Evolutionary conservation across 805 yeast genomes (phyloP).

Genomic region (Ogataea pini): DNA sequence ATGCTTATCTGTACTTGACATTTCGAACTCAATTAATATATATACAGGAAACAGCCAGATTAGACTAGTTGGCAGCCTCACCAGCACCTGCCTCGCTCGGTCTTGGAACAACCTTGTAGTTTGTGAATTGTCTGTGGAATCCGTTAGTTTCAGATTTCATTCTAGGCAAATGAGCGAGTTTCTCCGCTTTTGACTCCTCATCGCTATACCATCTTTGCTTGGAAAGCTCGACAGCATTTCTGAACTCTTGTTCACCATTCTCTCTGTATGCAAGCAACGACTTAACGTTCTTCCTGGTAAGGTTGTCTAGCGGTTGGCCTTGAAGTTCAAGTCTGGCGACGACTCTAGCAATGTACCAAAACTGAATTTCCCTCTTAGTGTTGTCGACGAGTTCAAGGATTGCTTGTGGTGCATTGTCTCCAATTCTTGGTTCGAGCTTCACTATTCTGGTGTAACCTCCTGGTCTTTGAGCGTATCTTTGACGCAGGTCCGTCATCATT

Average conservation of each 20-base stretch:
- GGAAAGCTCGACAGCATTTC: slow-evolving; percentile 61
- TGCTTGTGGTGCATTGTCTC: slow-evolving; percentile 90
- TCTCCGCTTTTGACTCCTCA: slow-evolving; percentile 14
- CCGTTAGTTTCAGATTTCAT: slow-evolving; percentile 32
- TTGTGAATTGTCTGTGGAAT: slow-evolving; percentile 31
- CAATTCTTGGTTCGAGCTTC: slow-evolving; percentile 79
- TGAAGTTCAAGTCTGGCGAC: slow-evolving; percentile 80
- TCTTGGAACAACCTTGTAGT: slow-evolving; percentile 37
- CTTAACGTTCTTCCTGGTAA: slow-evolving; percentile 58
- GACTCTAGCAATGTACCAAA: slow-evolving; percentile 76
- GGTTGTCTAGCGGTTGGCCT: slow-evolving; percentile 49
- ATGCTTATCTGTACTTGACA: too few species aligned
- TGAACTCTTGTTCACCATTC: slow-evolving; percentile 56
- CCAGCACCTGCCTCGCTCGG: neutral
- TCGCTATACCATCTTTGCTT: slow-evolving; percentile 45
- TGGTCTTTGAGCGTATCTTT: slow-evolving; percentile 59
- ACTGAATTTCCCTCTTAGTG: slow-evolving; percentile 58
- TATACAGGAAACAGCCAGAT: slow-evolving; percentile 1
- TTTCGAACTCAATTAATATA: neutral
- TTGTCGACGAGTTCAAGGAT: slow-evolving; percentile 81
- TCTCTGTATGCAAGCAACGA: slow-evolving; percentile 47
- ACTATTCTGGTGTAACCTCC: slow-evolving; percentile 89
- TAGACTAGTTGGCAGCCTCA: neutral
- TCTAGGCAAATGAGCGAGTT: slow-evolving; percentile 31
- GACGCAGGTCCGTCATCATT: slow-evolving; percentile 61